Conservation (phyloP, 2,329 filamentous ascomycete genomes). For the Verticillium dahliae region DNA sequence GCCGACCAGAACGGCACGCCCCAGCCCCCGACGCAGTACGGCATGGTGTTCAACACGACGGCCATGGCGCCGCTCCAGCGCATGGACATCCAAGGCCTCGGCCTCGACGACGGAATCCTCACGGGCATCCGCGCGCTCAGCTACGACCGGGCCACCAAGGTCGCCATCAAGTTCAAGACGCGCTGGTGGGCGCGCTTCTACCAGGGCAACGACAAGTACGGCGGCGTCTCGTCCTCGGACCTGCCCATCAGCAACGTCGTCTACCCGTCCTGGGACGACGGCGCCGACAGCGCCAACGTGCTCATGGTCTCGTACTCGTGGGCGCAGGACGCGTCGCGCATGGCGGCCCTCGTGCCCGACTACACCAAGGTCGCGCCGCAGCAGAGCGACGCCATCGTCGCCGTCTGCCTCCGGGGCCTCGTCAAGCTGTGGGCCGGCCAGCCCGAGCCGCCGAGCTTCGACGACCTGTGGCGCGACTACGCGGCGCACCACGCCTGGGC, state of each 20-base stretch:
- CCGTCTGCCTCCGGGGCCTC: constrained; percentile 5
- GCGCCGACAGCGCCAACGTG: constrained; percentile 14
- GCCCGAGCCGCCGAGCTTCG: background rate
- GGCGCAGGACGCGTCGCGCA: constrained; percentile 22
- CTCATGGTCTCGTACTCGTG: constrained; percentile 25
- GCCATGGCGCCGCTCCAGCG: constrained; percentile 18
- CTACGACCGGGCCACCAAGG: constrained; percentile 23
- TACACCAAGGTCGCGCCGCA: background rate
- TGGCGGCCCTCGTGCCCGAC: constrained; percentile 13
- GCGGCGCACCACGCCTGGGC: constrained; percentile 23
- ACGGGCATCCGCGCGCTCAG: constrained; percentile 18
- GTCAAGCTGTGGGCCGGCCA: constrained; percentile 3
- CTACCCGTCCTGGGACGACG: constrained; percentile 26
- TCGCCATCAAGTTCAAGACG: constrained; percentile 26
- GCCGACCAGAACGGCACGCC: background rate
- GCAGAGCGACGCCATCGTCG: constrained; percentile 2
- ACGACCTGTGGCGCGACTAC: background rate
- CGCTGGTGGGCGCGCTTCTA: constrained; percentile 21
- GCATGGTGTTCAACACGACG: constrained; percentile 20
- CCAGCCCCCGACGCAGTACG: constrained; percentile 5
- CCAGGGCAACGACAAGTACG: background rate
- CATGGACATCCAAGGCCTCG: constrained; percentile 16
- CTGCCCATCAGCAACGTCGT: constrained; percentile 16
- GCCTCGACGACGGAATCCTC: background rate
- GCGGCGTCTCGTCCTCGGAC: constrained; percentile 16